phyloP scores from a whole-genome alignment of 1,139 yeast species.

The Hyphopichia fennica region DNA sequence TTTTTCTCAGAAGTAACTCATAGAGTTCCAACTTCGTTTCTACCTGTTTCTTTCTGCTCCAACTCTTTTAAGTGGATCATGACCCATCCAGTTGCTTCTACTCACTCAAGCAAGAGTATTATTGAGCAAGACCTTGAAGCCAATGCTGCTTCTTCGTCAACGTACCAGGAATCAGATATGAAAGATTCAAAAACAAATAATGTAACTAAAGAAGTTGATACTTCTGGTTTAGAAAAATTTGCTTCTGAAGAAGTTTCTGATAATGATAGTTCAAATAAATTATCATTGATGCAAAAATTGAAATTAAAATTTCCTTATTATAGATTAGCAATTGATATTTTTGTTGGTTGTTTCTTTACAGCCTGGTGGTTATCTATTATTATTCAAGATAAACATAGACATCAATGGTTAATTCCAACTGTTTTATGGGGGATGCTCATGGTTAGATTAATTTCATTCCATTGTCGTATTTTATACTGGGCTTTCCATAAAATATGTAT shows the following conservation, averaged over 20 bases:
- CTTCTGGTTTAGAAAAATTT: not conserved
- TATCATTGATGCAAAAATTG: slow-evolving; percentile 10
- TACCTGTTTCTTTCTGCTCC: too few species aligned
- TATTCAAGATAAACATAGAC: slow-evolving; percentile 53
- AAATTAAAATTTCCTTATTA: slow-evolving; percentile 23
- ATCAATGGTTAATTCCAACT: slow-evolving; percentile 65
- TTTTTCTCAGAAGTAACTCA: not conserved
- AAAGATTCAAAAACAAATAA: not conserved
- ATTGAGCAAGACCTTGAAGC: not conserved
- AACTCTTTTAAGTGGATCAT: too few species aligned
- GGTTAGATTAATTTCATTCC: slow-evolving; percentile 56
- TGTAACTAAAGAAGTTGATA: not conserved
- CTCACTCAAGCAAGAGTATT: not conserved
- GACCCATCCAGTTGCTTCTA: not conserved
- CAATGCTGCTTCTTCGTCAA: not conserved
- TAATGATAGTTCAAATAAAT: not conserved
- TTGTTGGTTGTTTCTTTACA: slow-evolving; percentile 52
- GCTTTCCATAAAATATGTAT: slow-evolving; percentile 20
- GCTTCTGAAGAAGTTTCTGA: not conserved
- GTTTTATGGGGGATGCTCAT: slow-evolving; percentile 54
- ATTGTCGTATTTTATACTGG: slow-evolving; percentile 43
- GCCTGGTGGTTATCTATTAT: slow-evolving; percentile 68
- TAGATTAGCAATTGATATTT: slow-evolving; percentile 25
- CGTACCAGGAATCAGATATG: not conserved
- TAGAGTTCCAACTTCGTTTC: too few species aligned